Evolutionary conservation across 1,284 basidiomycete species (phyloP).

Genomic region (Golubevia pallescens): DNA sequence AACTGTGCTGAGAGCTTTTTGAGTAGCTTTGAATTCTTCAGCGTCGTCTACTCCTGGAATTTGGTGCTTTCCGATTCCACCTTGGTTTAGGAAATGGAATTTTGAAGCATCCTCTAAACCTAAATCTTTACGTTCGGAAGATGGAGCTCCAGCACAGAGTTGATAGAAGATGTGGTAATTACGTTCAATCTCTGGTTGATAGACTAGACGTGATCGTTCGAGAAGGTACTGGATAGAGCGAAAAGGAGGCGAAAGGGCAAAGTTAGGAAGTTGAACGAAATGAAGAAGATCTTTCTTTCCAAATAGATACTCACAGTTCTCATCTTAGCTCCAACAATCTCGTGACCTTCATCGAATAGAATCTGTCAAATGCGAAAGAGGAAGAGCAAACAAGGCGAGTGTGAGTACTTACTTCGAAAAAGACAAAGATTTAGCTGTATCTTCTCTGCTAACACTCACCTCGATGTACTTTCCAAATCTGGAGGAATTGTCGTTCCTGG

Average conservation of each 20-base stretch:
- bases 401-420: no score
- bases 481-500: conserved; percentile 64
- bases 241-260: background rate
- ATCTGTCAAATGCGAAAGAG: conserved; percentile 15
- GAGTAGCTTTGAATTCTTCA: conserved; percentile 58
- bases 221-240: conserved; percentile 40
- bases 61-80: conserved; percentile 37
- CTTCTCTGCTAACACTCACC: conserved; percentile 7
- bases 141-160: conserved; percentile 60
- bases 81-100: conserved; percentile 62
- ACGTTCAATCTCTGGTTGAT: conserved; percentile 60
- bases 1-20: conserved; percentile 55
- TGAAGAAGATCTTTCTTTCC: background rate
- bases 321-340: conserved; percentile 62
- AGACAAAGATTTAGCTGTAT: no score
- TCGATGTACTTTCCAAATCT: conserved; percentile 64
- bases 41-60: conserved; percentile 58
- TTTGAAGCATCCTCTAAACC: conserved; percentile 47
- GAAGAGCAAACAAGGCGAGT: background rate
- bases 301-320: conserved; percentile 21
- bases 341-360: conserved; percentile 59
- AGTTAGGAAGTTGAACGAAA: background rate
- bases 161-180: conserved; percentile 65
- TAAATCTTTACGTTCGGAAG: conserved; percentile 53
- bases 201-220: conserved; percentile 58